A percentile compares a stretch with the other conserved stretches of the same genome.
These are phyloP conservation scores for Rachicladosporium sp. DNA, from an alignment of 2,329 filamentous ascomycete genomes.

Conservation along the genomic window DNA sequence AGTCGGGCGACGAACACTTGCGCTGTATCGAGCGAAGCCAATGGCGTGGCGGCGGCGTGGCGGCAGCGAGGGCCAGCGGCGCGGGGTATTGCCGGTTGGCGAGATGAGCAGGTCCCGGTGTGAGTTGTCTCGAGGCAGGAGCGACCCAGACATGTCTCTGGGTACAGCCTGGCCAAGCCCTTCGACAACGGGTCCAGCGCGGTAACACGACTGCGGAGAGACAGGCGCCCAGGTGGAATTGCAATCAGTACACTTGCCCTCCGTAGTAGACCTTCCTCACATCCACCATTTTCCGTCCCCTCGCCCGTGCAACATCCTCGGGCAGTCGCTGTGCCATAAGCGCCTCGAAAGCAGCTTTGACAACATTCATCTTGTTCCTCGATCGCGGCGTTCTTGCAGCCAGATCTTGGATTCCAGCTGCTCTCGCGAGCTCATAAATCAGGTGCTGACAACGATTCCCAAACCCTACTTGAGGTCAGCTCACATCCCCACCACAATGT, in stretches of 20 bases:
- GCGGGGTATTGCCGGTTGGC: too few relatives aligned
- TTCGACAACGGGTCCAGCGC: too few relatives aligned
- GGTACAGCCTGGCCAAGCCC: too few relatives aligned
- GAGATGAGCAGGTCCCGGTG: too few relatives aligned
- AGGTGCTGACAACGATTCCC: constrained; percentile 82
- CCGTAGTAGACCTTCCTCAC: constrained; percentile 96
- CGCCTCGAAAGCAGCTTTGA: constrained; percentile 80
- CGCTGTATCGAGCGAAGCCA: too few relatives aligned
- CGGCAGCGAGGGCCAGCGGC: too few relatives aligned
- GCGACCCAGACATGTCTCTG: too few relatives aligned
- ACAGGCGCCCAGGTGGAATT: not conserved
- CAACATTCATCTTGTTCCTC: constrained; percentile 93
- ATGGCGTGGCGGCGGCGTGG: too few relatives aligned
- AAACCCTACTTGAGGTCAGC: constrained; percentile 51
- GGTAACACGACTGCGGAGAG: too few relatives aligned
- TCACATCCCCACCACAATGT: not conserved
- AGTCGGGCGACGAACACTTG: too few relatives aligned
- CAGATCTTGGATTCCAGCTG: constrained; percentile 76
- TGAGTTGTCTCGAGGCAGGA: too few relatives aligned
- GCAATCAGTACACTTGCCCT: constrained; percentile 48
- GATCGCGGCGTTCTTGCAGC: constrained; percentile 71
- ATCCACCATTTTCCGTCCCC: constrained; percentile 92
- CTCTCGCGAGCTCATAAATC: constrained; percentile 89
- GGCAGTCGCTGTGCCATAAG: constrained; percentile 74
- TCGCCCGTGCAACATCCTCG: constrained; percentile 75